These are phyloP conservation scores for Ambrosia hybrid DNA, from an alignment of 140 eudicot genomes.

Conservation along the genomic window DNA sequence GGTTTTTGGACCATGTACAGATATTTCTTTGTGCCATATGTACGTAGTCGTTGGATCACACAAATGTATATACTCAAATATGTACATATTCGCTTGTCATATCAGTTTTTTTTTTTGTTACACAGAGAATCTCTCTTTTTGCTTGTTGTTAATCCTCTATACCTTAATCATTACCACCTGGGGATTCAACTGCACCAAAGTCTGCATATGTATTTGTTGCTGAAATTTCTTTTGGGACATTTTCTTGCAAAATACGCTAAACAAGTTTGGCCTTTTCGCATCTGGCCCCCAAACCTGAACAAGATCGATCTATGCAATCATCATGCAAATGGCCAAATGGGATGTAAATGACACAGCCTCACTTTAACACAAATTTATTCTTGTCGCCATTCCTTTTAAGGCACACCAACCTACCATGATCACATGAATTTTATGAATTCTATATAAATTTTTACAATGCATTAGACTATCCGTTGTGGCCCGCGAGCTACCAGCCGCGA, in stretches of 20 bases:
- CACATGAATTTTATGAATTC: conserved; percentile 43
- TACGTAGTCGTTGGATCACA: no score
- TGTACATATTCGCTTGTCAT: no score
- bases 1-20: not conserved
- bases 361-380: conserved; percentile 9
- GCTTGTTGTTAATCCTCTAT: not conserved
- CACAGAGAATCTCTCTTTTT: no score
- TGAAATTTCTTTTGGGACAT: not conserved
- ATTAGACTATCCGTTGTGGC: no score
- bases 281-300: conserved; percentile 17
- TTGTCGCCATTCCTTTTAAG: conserved; percentile 9
- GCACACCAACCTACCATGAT: conserved; percentile 33
- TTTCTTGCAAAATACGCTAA: conserved; percentile 1
- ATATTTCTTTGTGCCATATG: no score
- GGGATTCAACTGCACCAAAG: not conserved
- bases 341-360: conserved; percentile 19
- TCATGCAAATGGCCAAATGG: no score
- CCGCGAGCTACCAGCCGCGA: no score
- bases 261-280: conserved; percentile 5
- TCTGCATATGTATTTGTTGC: not conserved
- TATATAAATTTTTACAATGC: conserved; percentile 6
- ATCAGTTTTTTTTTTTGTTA: not conserved
- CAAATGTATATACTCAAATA: no score
- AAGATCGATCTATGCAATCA: not conserved
- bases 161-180: not conserved